Evolutionary conservation across 1,284 basidiomycete genomes (phyloP).

Genomic region (Apiotrichum porosum): DNA sequence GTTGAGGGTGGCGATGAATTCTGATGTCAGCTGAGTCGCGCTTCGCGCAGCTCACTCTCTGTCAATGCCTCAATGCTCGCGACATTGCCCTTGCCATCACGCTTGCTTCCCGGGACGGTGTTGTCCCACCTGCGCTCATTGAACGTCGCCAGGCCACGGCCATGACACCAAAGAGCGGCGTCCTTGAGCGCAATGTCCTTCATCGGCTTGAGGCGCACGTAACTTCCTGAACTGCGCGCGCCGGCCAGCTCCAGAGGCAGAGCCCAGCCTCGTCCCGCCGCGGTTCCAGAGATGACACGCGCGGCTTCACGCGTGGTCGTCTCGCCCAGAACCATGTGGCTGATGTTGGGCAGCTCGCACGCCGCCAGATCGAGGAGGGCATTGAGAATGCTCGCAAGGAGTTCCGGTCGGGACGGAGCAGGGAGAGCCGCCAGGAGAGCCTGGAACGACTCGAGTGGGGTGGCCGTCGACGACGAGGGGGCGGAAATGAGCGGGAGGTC

Average conservation of each 20-base stretch:
- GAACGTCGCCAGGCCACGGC: conserved; percentile 50
- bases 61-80: conserved; percentile 62
- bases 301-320: conserved; percentile 75
- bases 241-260: conserved; percentile 67
- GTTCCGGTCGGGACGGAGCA: conserved; percentile 66
- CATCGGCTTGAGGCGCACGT: conserved; percentile 67
- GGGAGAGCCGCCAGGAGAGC: conserved; percentile 66
- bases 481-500: conserved; percentile 34
- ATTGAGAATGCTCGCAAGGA: conserved; percentile 60
- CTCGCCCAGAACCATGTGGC: conserved; percentile 75
- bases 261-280: conserved; percentile 72
- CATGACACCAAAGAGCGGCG: conserved; percentile 49
- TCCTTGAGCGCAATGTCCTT: conserved; percentile 76
- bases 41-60: conserved; percentile 55
- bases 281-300: conserved; percentile 67
- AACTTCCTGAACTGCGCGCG: conserved; percentile 2
- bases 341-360: conserved; percentile 55
- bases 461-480: conserved; percentile 31
- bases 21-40: conserved; percentile 46
- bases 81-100: conserved; percentile 51
- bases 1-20: conserved; percentile 75
- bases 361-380: conserved; percentile 69
- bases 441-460: conserved; percentile 55
- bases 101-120: conserved; percentile 29
- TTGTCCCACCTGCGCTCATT: conserved; percentile 66